These are phyloP conservation scores for Scytalidium lignicola DNA, from an alignment of 2,329 filamentous ascomycete species.

Conservation along the genomic window DNA sequence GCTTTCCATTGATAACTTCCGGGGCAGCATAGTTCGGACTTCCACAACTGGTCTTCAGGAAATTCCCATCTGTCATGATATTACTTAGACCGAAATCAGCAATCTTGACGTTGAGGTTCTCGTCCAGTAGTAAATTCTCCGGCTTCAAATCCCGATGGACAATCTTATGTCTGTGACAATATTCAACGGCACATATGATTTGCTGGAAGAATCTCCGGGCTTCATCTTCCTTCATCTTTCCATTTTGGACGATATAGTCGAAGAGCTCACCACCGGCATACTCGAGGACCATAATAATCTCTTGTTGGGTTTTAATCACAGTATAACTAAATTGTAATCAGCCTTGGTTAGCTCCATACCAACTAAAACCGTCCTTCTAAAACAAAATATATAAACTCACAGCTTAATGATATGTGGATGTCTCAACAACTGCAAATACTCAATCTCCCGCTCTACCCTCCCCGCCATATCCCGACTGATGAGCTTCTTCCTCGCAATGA, in stretches of 20 bases:
- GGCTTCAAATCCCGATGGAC: slow-evolving; percentile 97
- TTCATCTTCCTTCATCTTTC: slow-evolving; percentile 83
- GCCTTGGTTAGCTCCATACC: neutral
- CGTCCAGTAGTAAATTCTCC: slow-evolving; percentile 91
- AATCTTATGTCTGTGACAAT: slow-evolving; percentile 98
- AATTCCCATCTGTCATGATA: slow-evolving; percentile 99
- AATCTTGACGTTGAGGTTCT: slow-evolving; percentile 97
- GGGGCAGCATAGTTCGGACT: slow-evolving; percentile 98
- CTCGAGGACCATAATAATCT: slow-evolving; percentile 99
- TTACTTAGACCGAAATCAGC: slow-evolving; percentile 98
- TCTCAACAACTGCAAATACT: slow-evolving; percentile 90
- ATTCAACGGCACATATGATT: slow-evolving; percentile 97
- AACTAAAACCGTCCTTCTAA: neutral
- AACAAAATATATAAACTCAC: slow-evolving; percentile 42
- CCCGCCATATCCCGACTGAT: slow-evolving; percentile 98
- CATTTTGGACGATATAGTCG: slow-evolving; percentile 95
- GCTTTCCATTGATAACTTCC: slow-evolving; percentile 94
- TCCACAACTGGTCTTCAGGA: slow-evolving; percentile 96
- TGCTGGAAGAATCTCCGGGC: slow-evolving; percentile 99
- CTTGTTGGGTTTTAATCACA: slow-evolving; percentile 87
- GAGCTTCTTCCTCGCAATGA: slow-evolving; percentile 92
- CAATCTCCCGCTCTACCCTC: slow-evolving; percentile 94
- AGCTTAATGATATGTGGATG: slow-evolving; percentile 99
- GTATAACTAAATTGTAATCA: slow-evolving; percentile 63
- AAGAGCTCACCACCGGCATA: slow-evolving; percentile 96